phyloP scores from a whole-genome alignment of 2,329 filamentous ascomycete species.

The Fusarium bulbicola region DNA sequence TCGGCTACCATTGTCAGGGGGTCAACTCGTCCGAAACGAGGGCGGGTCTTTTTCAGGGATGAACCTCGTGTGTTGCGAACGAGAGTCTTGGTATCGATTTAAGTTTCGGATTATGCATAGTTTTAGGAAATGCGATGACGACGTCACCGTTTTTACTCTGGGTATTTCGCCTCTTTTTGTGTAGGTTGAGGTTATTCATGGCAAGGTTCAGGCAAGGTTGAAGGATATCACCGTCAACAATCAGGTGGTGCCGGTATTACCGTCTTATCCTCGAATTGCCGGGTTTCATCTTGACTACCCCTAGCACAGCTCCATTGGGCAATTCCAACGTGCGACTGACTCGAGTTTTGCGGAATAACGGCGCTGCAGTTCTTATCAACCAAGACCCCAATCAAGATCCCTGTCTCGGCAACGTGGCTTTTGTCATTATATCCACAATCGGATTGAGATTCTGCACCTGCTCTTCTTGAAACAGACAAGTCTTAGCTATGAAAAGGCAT shows the following conservation, averaged over 20 bases:
- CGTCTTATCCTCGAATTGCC: background rate
- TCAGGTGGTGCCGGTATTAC: background rate
- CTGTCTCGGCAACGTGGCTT: background rate
- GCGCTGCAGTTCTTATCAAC: background rate
- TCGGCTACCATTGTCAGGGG: background rate
- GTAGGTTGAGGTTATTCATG: background rate
- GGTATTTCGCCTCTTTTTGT: no score
- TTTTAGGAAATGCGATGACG: background rate
- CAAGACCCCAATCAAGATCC: background rate
- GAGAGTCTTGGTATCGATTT: background rate
- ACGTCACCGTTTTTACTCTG: background rate
- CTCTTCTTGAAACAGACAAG: background rate
- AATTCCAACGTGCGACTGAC: background rate
- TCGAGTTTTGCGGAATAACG: background rate
- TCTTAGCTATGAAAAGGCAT: background rate
- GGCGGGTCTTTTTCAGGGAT: background rate
- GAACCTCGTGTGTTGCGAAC: background rate
- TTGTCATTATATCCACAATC: background rate
- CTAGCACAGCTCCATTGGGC: background rate
- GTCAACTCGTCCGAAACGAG: conserved; percentile 5
- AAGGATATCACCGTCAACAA: background rate
- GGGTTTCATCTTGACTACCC: background rate
- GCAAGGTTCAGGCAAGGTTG: background rate
- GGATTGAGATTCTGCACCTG: background rate
- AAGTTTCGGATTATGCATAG: background rate